Conservation (phyloP, 345 rosid genomes). For the Boechera retrofracta region DNA sequence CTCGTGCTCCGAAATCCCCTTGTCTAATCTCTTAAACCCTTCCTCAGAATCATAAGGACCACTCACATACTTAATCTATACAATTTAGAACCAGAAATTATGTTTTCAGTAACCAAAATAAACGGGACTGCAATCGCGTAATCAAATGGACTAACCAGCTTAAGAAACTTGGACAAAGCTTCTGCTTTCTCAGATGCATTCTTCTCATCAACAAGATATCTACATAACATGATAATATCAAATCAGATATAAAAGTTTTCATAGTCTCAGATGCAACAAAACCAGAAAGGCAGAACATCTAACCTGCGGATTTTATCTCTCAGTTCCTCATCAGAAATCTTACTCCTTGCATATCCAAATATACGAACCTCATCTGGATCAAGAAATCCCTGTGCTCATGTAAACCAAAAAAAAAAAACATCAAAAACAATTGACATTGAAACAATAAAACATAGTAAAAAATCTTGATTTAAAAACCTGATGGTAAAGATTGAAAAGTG, state of each 20-base stretch:
- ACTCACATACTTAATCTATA: slow-evolving; percentile 89
- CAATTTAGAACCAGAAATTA: not conserved
- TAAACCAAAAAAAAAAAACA: not conserved
- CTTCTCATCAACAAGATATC: slow-evolving; percentile 67
- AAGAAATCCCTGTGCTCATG: slow-evolving; percentile 68
- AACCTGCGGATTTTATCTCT: slow-evolving; percentile 74
- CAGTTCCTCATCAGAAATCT: slow-evolving; percentile 77
- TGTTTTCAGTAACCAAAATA: not conserved
- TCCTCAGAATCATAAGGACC: slow-evolving; percentile 86
- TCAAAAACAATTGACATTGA: not conserved
- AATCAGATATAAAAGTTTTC: slow-evolving; percentile 1
- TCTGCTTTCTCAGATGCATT: slow-evolving; percentile 51
- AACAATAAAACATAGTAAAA: not conserved
- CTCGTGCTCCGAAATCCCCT: slow-evolving; percentile 78
- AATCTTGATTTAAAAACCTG: slow-evolving; percentile 53
- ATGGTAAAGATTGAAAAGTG: slow-evolving; percentile 82
- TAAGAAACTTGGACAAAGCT: slow-evolving; percentile 63
- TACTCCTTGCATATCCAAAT: slow-evolving; percentile 93
- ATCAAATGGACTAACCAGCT: slow-evolving; percentile 64
- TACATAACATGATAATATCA: slow-evolving; percentile 35
- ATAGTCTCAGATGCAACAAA: not conserved
- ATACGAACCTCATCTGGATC: slow-evolving; percentile 75
- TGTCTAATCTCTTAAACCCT: slow-evolving; percentile 76
- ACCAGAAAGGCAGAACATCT: not conserved
- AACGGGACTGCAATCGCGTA: not conserved